Evolutionary conservation across 768 basidiomycete species (phyloP), one percentile per base, ranked within the genome.

Genomic region (Lactarius vividus): DNA sequence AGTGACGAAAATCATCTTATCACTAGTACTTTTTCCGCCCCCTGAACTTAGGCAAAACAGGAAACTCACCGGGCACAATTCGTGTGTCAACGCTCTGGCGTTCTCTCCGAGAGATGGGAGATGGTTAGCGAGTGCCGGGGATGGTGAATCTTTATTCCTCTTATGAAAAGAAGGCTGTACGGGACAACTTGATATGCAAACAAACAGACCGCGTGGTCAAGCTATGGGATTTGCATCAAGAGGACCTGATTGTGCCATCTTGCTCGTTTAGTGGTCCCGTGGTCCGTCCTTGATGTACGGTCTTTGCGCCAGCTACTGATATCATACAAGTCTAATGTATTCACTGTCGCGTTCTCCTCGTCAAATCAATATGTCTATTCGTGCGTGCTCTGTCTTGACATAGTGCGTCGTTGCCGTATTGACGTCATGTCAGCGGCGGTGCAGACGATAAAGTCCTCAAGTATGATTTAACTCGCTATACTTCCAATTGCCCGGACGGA

Each of bases 261-360:
- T 69, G 71, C 61, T 67, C 63, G 13, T 75, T 77, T 44, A 56
- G 15, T 15, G 76, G 76, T 6, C 76, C 73, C 4, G 60, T 65
- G 57, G 75, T 77, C 42, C 67, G 72, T 65, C 57, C 40, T 28
- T 57, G 33, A 57, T 58, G 33, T 15, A 7, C 40, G 29, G 54
- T 23, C n/a, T n/a, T 31, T 39, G 37, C 18, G 3, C 20, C 7
- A 63, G 39, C 65, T 39, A 42, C 57, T 58, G 35, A 63, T 52
- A 63, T 35, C 20, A 23, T 40, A 13, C 18, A 53, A 92, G 91
- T 81, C 80, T 49, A 91, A 91, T 69, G 82, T 91, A 40, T 85
- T 92, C 73, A 81, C 84, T 18, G 77, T 92, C 33, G 83, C 83
- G 56, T 91, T 92, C 76, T 91, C 90, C 7, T 81, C 86, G 0